Evolutionary conservation across 176 grass and related monocot species (phyloP).

Genomic region (Rhynchospora pubera): DNA sequence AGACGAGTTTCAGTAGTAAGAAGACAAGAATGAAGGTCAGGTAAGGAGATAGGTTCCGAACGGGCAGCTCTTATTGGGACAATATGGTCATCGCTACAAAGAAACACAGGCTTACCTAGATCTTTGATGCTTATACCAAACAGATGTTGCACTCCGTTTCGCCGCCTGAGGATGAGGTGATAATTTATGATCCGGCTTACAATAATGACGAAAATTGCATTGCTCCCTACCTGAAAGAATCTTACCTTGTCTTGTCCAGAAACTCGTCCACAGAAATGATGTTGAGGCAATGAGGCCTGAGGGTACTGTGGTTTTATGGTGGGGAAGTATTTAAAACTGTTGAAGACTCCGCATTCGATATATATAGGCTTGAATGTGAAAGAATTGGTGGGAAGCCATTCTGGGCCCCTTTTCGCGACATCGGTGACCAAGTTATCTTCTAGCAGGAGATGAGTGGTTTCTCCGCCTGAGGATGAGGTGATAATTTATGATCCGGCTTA

Average conservation of each 20-base stretch:
- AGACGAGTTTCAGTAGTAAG: too few species aligned
- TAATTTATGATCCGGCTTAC: too few species aligned
- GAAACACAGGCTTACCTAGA: background rate
- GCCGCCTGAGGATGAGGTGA: background rate
- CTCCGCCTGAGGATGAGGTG: background rate
- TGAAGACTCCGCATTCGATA: background rate
- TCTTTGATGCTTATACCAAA: background rate
- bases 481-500: too few species aligned
- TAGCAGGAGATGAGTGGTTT: too few species aligned
- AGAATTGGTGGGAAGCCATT: background rate
- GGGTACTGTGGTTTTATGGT: background rate
- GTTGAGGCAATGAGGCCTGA: too few species aligned
- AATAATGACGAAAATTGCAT: too few species aligned
- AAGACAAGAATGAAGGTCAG: too few species aligned
- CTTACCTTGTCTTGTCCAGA: background rate
- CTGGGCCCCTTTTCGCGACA: background rate
- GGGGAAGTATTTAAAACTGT: background rate
- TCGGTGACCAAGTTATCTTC: background rate
- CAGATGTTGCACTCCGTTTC: background rate
- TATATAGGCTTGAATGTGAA: background rate
- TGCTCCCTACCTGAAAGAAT: too few species aligned
- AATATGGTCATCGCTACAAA: background rate
- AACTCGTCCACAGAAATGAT: background rate
- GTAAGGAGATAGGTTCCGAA: too few species aligned
- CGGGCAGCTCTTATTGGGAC: background rate